Conservation (phyloP, 2,329 filamentous ascomycete species). For the Mycocentrospora acerina region DNA sequence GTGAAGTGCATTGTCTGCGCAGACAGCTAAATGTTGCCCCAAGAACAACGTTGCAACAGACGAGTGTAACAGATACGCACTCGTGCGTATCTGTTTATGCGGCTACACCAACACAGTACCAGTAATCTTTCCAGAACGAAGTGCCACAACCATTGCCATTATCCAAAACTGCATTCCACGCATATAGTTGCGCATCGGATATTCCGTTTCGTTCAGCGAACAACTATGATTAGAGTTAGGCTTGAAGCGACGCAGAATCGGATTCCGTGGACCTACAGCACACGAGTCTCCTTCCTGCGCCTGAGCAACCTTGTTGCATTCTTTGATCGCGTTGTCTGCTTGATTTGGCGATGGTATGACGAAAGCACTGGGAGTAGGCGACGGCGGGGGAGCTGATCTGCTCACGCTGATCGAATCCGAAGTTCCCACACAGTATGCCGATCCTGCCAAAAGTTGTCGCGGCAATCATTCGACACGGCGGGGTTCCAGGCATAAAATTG, state of each 20-base stretch:
- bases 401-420: constrained; percentile 2
- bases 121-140: constrained; percentile 1
- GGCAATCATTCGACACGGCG: constrained; percentile 1
- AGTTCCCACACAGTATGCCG: constrained; percentile 4
- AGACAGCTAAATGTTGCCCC: no score
- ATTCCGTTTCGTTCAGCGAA: constrained; percentile 4
- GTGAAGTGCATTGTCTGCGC: no score
- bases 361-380: not conserved
- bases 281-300: constrained; percentile 2
- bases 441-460: not conserved
- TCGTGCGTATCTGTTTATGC: no score
- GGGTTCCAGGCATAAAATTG: constrained; percentile 3
- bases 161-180: not conserved
- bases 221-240: not conserved
- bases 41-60: no score
- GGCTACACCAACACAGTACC: not conserved
- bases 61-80: no score
- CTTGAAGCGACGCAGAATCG: no score
- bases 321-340: constrained; percentile 1
- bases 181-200: not conserved
- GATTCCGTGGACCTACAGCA: no score
- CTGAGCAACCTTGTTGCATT: constrained; percentile 3
- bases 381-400: constrained; percentile 1
- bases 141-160: not conserved
- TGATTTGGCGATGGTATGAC: constrained; percentile 2